phyloP scores from a whole-genome alignment of 2,329 filamentous ascomycete genomes.

The Aspergillus sp. region DNA sequence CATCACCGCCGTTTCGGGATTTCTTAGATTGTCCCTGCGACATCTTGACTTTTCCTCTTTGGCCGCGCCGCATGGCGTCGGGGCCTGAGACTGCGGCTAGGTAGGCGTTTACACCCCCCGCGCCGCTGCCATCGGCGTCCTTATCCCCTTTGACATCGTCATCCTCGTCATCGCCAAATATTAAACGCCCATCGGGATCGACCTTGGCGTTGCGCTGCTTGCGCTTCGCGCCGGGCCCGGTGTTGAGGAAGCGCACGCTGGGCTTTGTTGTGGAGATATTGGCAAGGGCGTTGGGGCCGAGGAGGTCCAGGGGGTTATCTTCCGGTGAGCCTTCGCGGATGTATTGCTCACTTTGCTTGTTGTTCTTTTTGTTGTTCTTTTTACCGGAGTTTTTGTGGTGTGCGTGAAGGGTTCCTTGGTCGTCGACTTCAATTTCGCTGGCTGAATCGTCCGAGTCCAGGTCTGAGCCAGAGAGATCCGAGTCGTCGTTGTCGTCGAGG shows the following conservation, averaged over 20 bases:
- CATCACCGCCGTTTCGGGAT: slow-evolving; percentile 26
- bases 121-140: slow-evolving; percentile 25
- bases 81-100: slow-evolving; percentile 53
- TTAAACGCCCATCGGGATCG: slow-evolving; percentile 38
- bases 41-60: slow-evolving; percentile 54
- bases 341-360: slow-evolving; percentile 57
- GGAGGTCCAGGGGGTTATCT: slow-evolving; percentile 86
- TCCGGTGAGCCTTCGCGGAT: slow-evolving; percentile 76
- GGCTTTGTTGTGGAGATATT: slow-evolving; percentile 91
- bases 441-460: slow-evolving; percentile 53
- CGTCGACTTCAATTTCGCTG: slow-evolving; percentile 36
- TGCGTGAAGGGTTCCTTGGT: slow-evolving; percentile 24
- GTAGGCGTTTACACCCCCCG: slow-evolving; percentile 49
- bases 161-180: slow-evolving; percentile 31
- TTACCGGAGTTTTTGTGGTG: slow-evolving; percentile 39
- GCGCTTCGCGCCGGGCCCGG: slow-evolving; percentile 28
- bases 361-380: background rate
- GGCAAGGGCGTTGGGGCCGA: slow-evolving; percentile 79
- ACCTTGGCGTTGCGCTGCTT: slow-evolving; percentile 36
- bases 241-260: slow-evolving; percentile 36
- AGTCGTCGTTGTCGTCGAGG: slow-evolving; percentile 89
- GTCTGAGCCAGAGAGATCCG: slow-evolving; percentile 44
- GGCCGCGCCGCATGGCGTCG: slow-evolving; percentile 50
- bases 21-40: slow-evolving; percentile 26
- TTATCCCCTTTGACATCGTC: slow-evolving; percentile 40